Evolutionary conservation across 2,329 filamentous ascomycete species (phyloP), one percentile per base, ranked within the genome.

Genomic region (Aureobasidium sp.): DNA sequence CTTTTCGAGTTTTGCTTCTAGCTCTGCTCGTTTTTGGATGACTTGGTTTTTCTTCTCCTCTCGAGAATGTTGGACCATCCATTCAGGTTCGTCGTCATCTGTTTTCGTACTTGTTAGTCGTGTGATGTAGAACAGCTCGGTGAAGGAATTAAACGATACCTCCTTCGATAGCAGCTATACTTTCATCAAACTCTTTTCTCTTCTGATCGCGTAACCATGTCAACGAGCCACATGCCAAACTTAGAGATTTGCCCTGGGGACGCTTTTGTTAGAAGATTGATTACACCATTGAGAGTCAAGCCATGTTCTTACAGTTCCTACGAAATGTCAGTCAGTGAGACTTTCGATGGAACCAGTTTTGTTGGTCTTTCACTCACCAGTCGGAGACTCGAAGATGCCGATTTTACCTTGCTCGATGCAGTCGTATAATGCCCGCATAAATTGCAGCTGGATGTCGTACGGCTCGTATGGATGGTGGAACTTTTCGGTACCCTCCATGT

Each of bases 151-250:
- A n/a, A n/a, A n/a, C n/a, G n/a, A 50, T 69, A 77, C 68, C 64
- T 72, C 72, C 69, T 63, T 78, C 50, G 72, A 79, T 61, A 69
- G 73, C 61, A 71, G 78, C 61, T 78, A 81, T 47, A 67, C 80
- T 65, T 69, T 80, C 72, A 77, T 87, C 73, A 77, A 87, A 74
- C 63, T 71, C 66, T 68, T 78, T 71, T 73, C 84, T 78, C 71
- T 95, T 93, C 74, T 92, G 83, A 60, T 89, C 83, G 50, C 92
- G 86, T n/a, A 96, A 79, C 92, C 92, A 96, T 2, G 91, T 95
- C 68, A 96, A 73, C 6, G 91, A 86, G 42, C 87, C 88, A 70
- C 92, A 96, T 64, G 96, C 94, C 29, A 96, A 79, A 65, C 92
- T 96, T 46, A 96, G 75, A 1, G 92, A 96, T 80, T 96, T 96